Evolutionary conservation across 345 rosid species (phyloP), one percentile per base, ranked within the genome.

Genomic region (Carallia brachiata): DNA sequence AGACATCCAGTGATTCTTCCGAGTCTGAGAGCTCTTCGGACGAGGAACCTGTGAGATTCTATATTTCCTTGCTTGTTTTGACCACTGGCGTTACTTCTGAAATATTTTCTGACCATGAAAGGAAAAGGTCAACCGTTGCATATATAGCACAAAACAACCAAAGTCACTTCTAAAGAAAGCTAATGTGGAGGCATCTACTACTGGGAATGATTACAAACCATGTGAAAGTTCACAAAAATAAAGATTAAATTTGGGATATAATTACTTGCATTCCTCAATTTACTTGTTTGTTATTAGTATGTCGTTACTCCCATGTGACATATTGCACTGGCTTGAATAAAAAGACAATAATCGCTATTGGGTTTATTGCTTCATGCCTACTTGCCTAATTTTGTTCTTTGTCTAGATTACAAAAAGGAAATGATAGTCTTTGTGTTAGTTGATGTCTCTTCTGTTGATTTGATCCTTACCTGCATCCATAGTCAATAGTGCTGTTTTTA

Each of bases 11-110:
- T 1, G 28, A 40, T 34, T 53, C 70, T 27, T 23, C 55, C 1
- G 70, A 67, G 19, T 17, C 68, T 48, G 72, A 70, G 61, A 63
- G 68, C 54, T 70, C 68, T 27, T 63, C 68, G 9, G 74, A 71
- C 4, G 63, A 71, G 56, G 63, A 63, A 62, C 27, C 63, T 63
- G 68, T 71, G 54, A 71, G 74, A 44, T 23, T 55, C 13, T 56
- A 27, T 56, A 4, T 27, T 56, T 9, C 5, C 60, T 56, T 27
- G 15, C 15, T 1, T 56, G 10, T 27, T 56, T 23, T 56, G 0
- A 56, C 31, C 7, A 56, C 34, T 27, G 50, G 50, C 16, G 13
- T 44, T 44, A 44, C 50, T 12, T 44, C 50, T 44, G 3, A 44
- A 44, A 44, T 12, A 44, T 4, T 44, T 12, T 44, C 50, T 44